Evolutionary conservation across 2,329 filamentous ascomycete genomes (phyloP), one percentile per base, ranked within the genome.

Genomic region (Monascus ruber): DNA sequence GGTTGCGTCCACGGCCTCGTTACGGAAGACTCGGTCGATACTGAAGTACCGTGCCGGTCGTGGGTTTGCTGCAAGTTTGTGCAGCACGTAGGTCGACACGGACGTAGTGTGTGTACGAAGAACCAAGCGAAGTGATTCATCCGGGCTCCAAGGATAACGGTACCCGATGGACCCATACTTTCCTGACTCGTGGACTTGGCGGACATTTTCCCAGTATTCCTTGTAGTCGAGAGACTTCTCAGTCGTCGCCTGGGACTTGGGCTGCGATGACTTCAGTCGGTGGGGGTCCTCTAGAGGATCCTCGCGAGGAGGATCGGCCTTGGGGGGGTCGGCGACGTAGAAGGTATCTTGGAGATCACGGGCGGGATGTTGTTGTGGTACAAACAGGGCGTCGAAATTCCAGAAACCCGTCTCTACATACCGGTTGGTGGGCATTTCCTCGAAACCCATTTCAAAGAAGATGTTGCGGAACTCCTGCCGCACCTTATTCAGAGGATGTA

Each of bases 391-490:
- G 58, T 96, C 89, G 64, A 96, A 96, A 67, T 96, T 96, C 87
- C 91, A 98, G 79, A 96, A 95, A 35, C 89, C 88, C 8, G 88
- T 89, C 68, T 98, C 91, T 46, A 96, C 88, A 60, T 81, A 95
- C 62, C 85, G 79, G 66, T 83, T 83, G 36, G 89, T 95, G 9
- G 88, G 85, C 91, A 98, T 96, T 71, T 98, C 91, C 56, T 89
- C 81, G 70, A 96, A 98, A 38, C 89, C 91, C 81, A 94, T 94
- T 62, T 94, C 87, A 68, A 98, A 96, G 79, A 98, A 98, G 60
- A 98, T 95, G 59, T 91, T 84, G 42, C 91, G 76, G 75, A 98
- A 94, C 67, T 96, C 91, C 54, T 85, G 77, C 52, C 91, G 83
- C 53, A 96, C 89, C 72, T 96, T 96, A 69, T 87, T 95, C 50